A percentile compares a stretch with the other conserved stretches of the same genome.
Conservation (phyloP, 2,329 filamentous ascomycete genomes). For the Cladosporium sp. region DNA sequence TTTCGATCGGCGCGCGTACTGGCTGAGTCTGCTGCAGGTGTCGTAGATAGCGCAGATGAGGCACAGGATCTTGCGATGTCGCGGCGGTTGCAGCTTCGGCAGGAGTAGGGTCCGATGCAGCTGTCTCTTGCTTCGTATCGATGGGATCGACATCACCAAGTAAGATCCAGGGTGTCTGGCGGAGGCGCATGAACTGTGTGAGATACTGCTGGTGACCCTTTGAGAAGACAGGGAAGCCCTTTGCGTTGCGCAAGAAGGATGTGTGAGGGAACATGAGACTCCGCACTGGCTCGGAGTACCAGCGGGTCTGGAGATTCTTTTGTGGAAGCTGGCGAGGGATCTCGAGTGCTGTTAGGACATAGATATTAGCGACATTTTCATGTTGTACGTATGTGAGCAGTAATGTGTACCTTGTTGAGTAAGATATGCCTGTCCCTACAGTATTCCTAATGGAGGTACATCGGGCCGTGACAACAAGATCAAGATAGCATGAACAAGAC, state of each 20-base stretch:
- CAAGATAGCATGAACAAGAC: conserved; percentile 1
- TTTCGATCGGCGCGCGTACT: conserved; percentile 58
- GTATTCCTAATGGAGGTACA: neutral
- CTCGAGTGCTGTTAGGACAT: conserved; percentile 45
- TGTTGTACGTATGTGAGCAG: neutral
- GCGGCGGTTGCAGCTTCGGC: conserved; percentile 55
- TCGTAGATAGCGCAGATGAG: conserved; percentile 75
- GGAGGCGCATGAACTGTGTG: conserved; percentile 53
- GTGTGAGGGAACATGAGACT: conserved; percentile 51
- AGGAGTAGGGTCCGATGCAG: conserved; percentile 54
- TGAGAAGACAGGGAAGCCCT: conserved; percentile 56
- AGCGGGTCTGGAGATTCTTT: conserved; percentile 53
- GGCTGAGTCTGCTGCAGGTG: conserved; percentile 81
- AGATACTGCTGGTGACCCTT: conserved; percentile 57
- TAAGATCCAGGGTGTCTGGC: conserved; percentile 57
- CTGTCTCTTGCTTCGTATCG: neutral
- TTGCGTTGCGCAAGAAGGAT: conserved; percentile 55
- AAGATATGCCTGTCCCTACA: neutral
- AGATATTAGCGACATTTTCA: neutral
- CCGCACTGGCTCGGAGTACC: conserved; percentile 61
- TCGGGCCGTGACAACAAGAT: neutral
- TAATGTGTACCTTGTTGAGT: neutral
- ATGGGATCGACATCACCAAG: conserved; percentile 56
- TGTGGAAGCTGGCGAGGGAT: conserved; percentile 58
- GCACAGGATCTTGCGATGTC: conserved; percentile 49